Base-by-base conservation (phyloP, 331 rosid species). In the Arachis monticola region DNA sequence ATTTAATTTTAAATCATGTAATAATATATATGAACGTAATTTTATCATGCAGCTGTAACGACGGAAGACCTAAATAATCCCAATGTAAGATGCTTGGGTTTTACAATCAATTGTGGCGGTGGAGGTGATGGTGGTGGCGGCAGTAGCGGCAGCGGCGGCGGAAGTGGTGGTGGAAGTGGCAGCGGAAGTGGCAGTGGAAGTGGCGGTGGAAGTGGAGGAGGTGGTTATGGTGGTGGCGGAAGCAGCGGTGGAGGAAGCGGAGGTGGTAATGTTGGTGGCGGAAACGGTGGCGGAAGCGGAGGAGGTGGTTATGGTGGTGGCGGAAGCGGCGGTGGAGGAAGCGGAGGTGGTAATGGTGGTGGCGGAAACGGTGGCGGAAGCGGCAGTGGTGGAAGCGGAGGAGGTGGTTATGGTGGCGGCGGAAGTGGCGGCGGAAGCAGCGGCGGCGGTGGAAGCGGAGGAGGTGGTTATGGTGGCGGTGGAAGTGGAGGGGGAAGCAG, bases 21-120 rank as follows among this genome's bases (percentile, higher is more conserved):
- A 35, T 35, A 35, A 5, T 62, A 38, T 3, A 22, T 3, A 12
- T 53, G 12, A 0, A 35, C 40, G 40, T 35, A 35, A 35, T 35
- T 35, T 35, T 2, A 17, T 44, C 11, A 27, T 69, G 76, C 70
- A 77, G 81, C 22, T 77, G 50, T 67, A 1, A 60, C 32, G 6
- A 60, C 32, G 8, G 13, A 32, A 1, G 27, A 38, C 7, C n/a
- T n/a, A 69, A 17, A 60, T 77, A 8, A 38, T 50, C 5, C 0
- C 6, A 51, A 11, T 11, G 57, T 0, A 44, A 7, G 9, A 44
- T 44, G 48, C 48, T 6, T 44, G 48, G 48, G 48, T 5, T 2
- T 7, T 44, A 5, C 9, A 44, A 44, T 44, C 2, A 6, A 6
- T 44, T 44, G 48, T 44, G 48, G 48, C 9, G 48, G 48, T 6